Evolutionary conservation across 2,329 filamentous ascomycete species (phyloP).

Genomic region (Ceratocystis cubensis): DNA sequence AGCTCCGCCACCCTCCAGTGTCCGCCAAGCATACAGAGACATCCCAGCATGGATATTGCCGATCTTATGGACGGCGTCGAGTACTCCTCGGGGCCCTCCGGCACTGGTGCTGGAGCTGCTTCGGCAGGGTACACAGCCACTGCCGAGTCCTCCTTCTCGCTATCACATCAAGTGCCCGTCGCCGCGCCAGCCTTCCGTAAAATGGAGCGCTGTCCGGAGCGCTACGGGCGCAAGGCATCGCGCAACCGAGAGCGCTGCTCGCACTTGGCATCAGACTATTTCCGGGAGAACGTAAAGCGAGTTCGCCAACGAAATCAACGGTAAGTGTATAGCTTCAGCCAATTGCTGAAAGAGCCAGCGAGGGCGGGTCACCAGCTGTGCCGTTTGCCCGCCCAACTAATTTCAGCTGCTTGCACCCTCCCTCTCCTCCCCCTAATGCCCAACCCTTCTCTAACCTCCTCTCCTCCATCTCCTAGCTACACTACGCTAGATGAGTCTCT

Average conservation of each 20-base stretch:
- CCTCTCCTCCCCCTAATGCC: constrained; percentile 23
- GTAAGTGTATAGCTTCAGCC: constrained; percentile 24
- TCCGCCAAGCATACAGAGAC: too few relatives aligned
- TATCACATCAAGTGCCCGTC: constrained; percentile 7
- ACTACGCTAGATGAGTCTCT: constrained; percentile 16
- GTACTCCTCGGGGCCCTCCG: constrained; percentile 8
- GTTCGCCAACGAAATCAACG: constrained; percentile 19
- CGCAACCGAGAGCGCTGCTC: constrained; percentile 19
- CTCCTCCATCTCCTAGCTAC: constrained; percentile 1
- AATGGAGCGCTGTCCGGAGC: constrained; percentile 19
- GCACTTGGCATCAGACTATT: constrained; percentile 18
- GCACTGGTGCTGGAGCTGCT: background rate
- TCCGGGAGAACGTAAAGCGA: constrained; percentile 20
- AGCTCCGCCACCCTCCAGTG: constrained; percentile 4
- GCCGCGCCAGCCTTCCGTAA: constrained; percentile 11
- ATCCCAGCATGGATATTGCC: constrained; percentile 17
- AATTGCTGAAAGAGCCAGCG: background rate
- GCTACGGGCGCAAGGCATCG: constrained; percentile 18
- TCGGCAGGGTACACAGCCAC: background rate
- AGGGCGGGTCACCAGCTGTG: too few relatives aligned
- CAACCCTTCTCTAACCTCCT: background rate
- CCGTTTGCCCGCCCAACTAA: too few relatives aligned
- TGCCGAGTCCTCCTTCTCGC: background rate
- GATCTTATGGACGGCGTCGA: constrained; percentile 21
- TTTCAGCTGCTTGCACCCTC: constrained; percentile 15